phyloP scores from a whole-genome alignment of 345 rosid species.

The Boechera divaricarpa region DNA sequence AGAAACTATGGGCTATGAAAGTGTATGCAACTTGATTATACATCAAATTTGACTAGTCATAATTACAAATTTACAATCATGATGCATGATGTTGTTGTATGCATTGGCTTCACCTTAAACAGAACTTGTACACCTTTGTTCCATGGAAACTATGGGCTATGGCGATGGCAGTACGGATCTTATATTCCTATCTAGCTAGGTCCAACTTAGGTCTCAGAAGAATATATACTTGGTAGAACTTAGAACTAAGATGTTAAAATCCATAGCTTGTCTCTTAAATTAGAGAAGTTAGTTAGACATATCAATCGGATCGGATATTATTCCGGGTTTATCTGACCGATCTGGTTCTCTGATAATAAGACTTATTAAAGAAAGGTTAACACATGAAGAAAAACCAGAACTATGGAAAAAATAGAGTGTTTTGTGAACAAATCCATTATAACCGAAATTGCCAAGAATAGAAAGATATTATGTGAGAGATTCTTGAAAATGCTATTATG shows the following conservation, averaged over 20 bases:
- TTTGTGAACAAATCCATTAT: neutral
- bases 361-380: neutral
- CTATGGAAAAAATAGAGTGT: neutral
- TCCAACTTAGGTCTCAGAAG: constrained; percentile 1
- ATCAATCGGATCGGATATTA: neutral
- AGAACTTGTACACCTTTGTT: neutral
- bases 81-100: neutral
- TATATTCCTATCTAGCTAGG: neutral
- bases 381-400: neutral
- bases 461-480: constrained; percentile 31
- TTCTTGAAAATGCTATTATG: constrained; percentile 14
- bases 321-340: neutral
- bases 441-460: constrained; percentile 17
- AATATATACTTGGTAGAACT: neutral
- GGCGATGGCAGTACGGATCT: neutral
- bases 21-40: neutral
- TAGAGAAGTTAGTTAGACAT: neutral
- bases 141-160: constrained; percentile 8
- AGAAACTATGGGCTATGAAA: constrained; percentile 6
- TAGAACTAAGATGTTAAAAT: neutral
- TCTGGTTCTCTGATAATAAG: neutral
- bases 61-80: neutral
- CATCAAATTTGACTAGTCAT: constrained; percentile 27
- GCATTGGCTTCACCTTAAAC: constrained; percentile 20
- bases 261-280: neutral